Conservation (phyloP, 1,139 yeast genomes). For the Wickerhamiella infanticola region DNA sequence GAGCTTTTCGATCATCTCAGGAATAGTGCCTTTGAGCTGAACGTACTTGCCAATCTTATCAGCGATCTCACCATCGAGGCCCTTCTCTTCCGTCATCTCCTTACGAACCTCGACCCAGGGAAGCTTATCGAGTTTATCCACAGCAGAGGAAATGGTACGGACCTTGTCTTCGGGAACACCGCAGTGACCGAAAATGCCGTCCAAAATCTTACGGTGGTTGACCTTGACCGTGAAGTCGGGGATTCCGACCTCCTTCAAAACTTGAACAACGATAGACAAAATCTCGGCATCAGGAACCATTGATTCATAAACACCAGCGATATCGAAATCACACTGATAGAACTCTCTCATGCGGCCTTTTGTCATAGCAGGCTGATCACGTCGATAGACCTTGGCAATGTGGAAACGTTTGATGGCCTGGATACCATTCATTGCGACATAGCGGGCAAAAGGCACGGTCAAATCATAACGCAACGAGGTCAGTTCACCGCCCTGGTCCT, state of each 20-base stretch:
- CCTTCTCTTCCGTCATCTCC: constrained; percentile 85
- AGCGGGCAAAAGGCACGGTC: constrained; percentile 96
- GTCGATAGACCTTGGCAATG: constrained; percentile 92
- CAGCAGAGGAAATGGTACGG: constrained; percentile 84
- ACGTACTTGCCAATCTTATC: constrained; percentile 87
- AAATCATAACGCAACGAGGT: constrained; percentile 89
- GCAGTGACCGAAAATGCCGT: constrained; percentile 87
- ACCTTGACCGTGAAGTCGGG: constrained; percentile 77
- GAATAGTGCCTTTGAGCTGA: constrained; percentile 59
- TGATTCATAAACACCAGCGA: constrained; percentile 79
- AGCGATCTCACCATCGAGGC: constrained; percentile 80
- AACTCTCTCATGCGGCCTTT: constrained; percentile 99
- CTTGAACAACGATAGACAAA: constrained; percentile 67
- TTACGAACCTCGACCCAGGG: constrained; percentile 91
- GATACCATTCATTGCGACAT: constrained; percentile 85
- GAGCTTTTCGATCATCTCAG: constrained; percentile 48
- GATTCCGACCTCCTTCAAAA: constrained; percentile 69
- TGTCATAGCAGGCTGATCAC: constrained; percentile 99
- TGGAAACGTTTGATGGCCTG: constrained; percentile 85
- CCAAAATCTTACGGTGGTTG: constrained; percentile 88
- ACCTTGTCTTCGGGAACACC: constrained; percentile 93
- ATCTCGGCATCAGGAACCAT: constrained; percentile 96
- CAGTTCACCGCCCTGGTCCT: constrained; percentile 97
- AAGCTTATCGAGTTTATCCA: constrained; percentile 83
- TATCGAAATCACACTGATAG: constrained; percentile 94